Conservation (phyloP, 202 grass and related monocot genomes). For the Zoysia matrella region DNA sequence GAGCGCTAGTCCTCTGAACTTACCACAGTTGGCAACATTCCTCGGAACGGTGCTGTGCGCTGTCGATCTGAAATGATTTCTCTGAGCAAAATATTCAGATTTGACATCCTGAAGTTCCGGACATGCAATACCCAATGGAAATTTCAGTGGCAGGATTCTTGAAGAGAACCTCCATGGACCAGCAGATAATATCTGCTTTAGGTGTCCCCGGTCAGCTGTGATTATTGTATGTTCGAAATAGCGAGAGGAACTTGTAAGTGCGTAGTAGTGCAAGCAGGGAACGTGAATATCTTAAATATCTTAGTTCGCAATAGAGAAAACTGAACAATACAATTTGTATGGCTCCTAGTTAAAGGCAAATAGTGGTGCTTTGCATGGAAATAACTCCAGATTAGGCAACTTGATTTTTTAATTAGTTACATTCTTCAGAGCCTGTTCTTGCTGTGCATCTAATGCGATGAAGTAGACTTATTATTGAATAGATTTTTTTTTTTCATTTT, state of each 20-base stretch:
- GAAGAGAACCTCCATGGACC: neutral
- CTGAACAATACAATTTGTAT: neutral
- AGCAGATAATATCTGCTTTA: neutral
- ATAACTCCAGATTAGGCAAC: too few relatives aligned
- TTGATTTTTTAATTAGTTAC: neutral
- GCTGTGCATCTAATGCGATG: neutral
- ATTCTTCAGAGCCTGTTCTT: neutral
- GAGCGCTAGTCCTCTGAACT: neutral
- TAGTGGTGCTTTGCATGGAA: too few relatives aligned
- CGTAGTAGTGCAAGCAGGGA: neutral
- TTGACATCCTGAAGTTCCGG: conserved; percentile 23
- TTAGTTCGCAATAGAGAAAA: neutral
- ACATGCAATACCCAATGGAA: conserved; percentile 21
- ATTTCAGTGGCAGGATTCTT: neutral
- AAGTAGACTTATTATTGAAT: neutral
- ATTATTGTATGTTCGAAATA: conserved; percentile 21
- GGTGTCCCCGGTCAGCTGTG: conserved; percentile 20
- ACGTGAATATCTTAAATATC: neutral
- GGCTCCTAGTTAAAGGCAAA: neutral
- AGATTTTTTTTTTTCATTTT: neutral
- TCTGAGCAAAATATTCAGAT: conserved; percentile 40
- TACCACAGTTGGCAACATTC: conserved; percentile 36
- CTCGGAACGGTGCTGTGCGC: conserved; percentile 9
- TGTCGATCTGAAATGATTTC: conserved; percentile 14
- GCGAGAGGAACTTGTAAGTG: neutral